A percentile compares a stretch with the other conserved stretches of the same genome.
Evolutionary conservation across 2,329 filamentous ascomycete genomes (phyloP).

Genomic region (Claviceps cyperi): DNA sequence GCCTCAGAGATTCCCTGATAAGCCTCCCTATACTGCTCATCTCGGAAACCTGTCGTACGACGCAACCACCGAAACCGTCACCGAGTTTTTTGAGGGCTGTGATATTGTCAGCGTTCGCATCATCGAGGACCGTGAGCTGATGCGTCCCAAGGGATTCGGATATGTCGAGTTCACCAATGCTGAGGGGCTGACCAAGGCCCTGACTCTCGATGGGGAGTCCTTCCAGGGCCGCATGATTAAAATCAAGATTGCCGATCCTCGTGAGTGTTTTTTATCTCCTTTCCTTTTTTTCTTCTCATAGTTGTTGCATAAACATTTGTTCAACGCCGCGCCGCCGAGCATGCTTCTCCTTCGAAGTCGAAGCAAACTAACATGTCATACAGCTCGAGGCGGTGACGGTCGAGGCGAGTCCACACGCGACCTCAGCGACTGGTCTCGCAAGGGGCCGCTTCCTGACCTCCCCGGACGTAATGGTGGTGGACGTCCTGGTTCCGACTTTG

Average conservation of each 20-base stretch:
- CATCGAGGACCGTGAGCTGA: conserved; percentile 88
- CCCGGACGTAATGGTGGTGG: conserved; percentile 32
- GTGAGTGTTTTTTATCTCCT: conserved; percentile 40
- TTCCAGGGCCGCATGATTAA: conserved; percentile 84
- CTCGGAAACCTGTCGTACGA: conserved; percentile 96
- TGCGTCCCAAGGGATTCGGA: conserved; percentile 92
- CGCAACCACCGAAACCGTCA: conserved; percentile 68
- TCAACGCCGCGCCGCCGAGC: too few species aligned
- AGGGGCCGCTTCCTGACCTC: conserved; percentile 70
- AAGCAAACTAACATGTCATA: background rate
- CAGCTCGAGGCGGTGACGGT: conserved; percentile 68
- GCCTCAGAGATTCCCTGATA: conserved; percentile 61
- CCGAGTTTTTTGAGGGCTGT: conserved; percentile 73
- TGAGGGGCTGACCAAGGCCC: conserved; percentile 82
- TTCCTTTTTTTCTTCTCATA: background rate
- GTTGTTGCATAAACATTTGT: background rate
- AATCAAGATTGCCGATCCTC: conserved; percentile 92
- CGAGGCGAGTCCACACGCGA: conserved; percentile 56
- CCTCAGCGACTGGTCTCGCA: conserved; percentile 81
- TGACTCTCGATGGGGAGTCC: conserved; percentile 64
- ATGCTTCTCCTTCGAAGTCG: too few species aligned
- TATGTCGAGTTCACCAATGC: conserved; percentile 87
- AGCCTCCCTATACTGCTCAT: conserved; percentile 90
- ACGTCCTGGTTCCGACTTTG: conserved; percentile 35
- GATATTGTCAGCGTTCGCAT: conserved; percentile 84